Percentiles rank a stretch among this genome's conserved stretches.
phyloP scores from a whole-genome alignment of 2,329 filamentous ascomycete genomes.

The Endothia cerciana region DNA sequence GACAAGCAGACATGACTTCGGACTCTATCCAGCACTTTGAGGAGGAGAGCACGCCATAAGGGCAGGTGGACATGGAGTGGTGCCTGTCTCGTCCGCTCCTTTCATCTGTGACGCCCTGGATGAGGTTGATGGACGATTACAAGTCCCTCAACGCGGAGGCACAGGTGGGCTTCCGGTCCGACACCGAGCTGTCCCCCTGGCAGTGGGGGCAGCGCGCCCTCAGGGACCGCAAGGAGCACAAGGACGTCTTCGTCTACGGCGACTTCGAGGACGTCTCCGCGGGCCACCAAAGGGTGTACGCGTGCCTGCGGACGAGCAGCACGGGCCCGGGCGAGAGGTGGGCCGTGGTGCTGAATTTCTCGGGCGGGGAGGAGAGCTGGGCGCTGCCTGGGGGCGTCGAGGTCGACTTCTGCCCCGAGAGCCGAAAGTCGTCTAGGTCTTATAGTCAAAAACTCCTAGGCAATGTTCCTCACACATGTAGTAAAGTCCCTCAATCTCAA shows the following conservation, averaged over 20 bases:
- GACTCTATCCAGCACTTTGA: no score
- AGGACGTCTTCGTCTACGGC: conserved; percentile 70
- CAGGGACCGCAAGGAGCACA: conserved; percentile 61
- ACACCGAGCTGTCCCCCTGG: conserved; percentile 24
- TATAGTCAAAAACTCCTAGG: no score
- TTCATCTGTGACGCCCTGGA: conserved; percentile 64
- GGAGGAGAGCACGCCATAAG: no score
- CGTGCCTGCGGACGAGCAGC: conserved; percentile 34
- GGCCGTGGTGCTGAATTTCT: conserved; percentile 39
- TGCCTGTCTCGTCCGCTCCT: no score
- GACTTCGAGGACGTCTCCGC: conserved; percentile 43
- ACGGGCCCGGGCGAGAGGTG: conserved; percentile 33
- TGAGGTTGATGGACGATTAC: conserved; percentile 65
- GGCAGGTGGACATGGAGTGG: no score
- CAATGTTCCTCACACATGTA: no score
- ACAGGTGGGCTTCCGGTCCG: conserved; percentile 50
- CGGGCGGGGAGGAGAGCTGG: conserved; percentile 34
- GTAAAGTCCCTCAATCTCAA: no score
- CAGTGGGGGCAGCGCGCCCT: conserved; percentile 65
- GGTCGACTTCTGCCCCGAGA: conserved; percentile 34
- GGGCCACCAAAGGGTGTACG: conserved; percentile 28
- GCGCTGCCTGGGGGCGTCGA: conserved; percentile 31
- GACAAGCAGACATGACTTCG: no score
- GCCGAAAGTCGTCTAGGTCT: no score
- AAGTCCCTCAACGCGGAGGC: conserved; percentile 60